Base-by-base conservation (phyloP, 208 protist species). In the Acanthamoeba healyi region DNA sequence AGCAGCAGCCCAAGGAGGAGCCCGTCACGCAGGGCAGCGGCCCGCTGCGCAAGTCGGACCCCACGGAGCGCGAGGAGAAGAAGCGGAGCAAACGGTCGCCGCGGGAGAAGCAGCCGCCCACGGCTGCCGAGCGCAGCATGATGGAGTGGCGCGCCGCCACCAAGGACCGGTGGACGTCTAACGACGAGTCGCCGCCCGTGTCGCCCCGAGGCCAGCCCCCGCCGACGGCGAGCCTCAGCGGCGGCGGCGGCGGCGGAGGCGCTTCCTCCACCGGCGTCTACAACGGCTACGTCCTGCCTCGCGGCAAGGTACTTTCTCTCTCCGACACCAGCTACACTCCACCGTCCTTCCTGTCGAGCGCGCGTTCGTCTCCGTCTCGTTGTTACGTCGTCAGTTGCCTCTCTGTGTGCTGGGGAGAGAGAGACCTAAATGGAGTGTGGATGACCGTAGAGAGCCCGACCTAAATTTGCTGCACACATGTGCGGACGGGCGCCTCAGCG, bases 141-240 rank as follows among this genome's bases (percentile, higher is more conserved):
- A 79, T 79, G 36, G 70, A 79, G 38, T 79, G 70, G 70, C 70
- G 70, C 5, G 70, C 38, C 17, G 70, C 10, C 17, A 38, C 22
- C 5, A 79, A 79, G 70, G 38, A 79, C n/a, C 42, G 22, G 70
- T 79, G 70, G 70, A 67, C 70, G 1, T 79, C 70, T 17, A 38
- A 15, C 70, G 70, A 79, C 15, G 36, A 38, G 38, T 79, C 70
- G 5, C 70, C 70, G 36, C 70, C 70, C 0, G 6, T 15, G 36
- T 79, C 70, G 17, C 70, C 70, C 0, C 32, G 70, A 14, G 24
- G 36, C n/a, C n/a, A 15, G 65, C 17, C 70, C 1, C 1, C 17
- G 65, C n/a, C n/a, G 70, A 3, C 0, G 38, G 36, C 70, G 36
- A 10, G 34, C 63, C 15, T 72, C 32, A 40, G 63, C 14, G 70